Evolutionary conservation across 768 basidiomycete genomes (phyloP).

Genomic region (Serendipita sp.): DNA sequence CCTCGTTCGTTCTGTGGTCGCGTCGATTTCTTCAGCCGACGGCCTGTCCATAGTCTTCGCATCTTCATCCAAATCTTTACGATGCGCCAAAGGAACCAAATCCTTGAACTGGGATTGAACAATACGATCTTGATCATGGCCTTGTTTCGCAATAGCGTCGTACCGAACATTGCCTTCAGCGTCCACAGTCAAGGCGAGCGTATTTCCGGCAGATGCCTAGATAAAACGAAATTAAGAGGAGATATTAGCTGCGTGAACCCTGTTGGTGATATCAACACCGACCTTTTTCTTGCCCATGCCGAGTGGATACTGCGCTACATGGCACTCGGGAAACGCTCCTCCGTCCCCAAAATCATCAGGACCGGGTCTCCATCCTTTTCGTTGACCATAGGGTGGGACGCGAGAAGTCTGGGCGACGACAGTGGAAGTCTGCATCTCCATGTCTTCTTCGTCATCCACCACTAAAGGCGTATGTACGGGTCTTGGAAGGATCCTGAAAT

Average conservation of each 20-base stretch:
- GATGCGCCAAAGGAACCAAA: constrained; percentile 77
- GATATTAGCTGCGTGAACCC: not conserved
- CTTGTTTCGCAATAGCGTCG: constrained; percentile 92
- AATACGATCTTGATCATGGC: constrained; percentile 68
- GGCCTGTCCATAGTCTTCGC: constrained; percentile 76
- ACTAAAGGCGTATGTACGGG: constrained; percentile 38
- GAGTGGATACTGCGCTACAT: constrained; percentile 91
- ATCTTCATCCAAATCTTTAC: constrained; percentile 69
- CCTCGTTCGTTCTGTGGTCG: constrained; percentile 80
- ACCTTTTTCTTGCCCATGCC: constrained; percentile 94
- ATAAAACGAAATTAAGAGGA: not conserved
- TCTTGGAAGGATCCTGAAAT: constrained; percentile 43
- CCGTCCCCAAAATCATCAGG: constrained; percentile 80
- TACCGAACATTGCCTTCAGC: constrained; percentile 92
- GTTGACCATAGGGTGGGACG: constrained; percentile 67
- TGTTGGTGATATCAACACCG: constrained; percentile 13
- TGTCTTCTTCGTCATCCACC: constrained; percentile 46
- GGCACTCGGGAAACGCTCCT: constrained; percentile 86
- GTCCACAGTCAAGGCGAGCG: constrained; percentile 91
- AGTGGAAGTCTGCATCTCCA: constrained; percentile 20
- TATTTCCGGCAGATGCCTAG: constrained; percentile 81
- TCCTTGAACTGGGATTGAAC: constrained; percentile 97
- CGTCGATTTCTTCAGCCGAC: constrained; percentile 79
- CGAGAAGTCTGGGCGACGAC: constrained; percentile 14
- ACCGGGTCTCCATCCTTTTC: constrained; percentile 71